Conservation (phyloP, 768 basidiomycete genomes). For the Gloeophyllum trabeum region DNA sequence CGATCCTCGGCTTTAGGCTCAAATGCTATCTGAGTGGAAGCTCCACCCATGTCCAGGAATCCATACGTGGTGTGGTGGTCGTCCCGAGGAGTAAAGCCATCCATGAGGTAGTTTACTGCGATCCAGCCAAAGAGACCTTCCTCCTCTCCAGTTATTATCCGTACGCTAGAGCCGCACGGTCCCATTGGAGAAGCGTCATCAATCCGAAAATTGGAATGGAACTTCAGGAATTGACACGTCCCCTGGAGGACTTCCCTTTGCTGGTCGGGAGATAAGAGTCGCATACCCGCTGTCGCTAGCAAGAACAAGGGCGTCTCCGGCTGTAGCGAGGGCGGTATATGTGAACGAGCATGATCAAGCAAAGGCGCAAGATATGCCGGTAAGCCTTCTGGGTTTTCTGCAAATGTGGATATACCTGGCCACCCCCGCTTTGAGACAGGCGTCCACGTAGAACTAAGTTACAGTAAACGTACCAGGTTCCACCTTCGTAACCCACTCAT, state of each 20-base stretch:
- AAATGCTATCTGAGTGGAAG: conserved; percentile 97
- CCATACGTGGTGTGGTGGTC: conserved; percentile 80
- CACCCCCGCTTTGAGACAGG: background rate
- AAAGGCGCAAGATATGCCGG: conserved; percentile 72
- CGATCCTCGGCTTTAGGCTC: conserved; percentile 61
- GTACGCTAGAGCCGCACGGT: conserved; percentile 86
- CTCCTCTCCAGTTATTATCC: conserved; percentile 95
- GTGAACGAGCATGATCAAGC: conserved; percentile 67
- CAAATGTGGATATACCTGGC: conserved; percentile 81
- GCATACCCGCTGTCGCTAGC: conserved; percentile 96
- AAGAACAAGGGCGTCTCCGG: conserved; percentile 84
- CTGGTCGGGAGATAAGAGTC: conserved; percentile 57
- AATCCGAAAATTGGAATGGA: conserved; percentile 71
- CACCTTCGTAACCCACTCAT: conserved; percentile 84
- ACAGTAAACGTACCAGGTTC: conserved; percentile 68
- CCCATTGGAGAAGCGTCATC: conserved; percentile 53
- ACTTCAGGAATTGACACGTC: conserved; percentile 66
- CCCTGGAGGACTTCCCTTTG: conserved; percentile 65
- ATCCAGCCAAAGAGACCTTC: conserved; percentile 99
- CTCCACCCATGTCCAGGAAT: conserved; percentile 98
- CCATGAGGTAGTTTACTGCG: conserved; percentile 97
- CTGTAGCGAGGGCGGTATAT: conserved; percentile 82
- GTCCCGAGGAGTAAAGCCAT: conserved; percentile 62
- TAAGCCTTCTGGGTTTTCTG: conserved; percentile 56
- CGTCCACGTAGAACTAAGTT: background rate